A percentile compares a stretch with the other conserved stretches of the same genome.
Evolutionary conservation across 1,284 basidiomycete species (phyloP).

Genomic region (Tilletia setariae): DNA sequence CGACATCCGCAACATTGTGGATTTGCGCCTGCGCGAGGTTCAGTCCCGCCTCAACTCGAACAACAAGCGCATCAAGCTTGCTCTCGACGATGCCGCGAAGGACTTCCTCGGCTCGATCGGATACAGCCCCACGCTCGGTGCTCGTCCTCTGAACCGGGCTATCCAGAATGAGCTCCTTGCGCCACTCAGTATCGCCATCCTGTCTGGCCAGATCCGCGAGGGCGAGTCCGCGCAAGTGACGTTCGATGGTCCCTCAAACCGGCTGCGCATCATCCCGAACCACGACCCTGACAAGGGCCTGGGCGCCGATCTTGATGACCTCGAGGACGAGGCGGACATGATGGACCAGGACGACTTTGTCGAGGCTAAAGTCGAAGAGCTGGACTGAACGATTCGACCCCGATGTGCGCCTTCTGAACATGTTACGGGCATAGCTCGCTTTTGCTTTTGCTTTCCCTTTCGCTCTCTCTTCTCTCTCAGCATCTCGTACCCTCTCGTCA

Average conservation of each 20-base stretch:
- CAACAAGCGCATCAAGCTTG: conserved; percentile 72
- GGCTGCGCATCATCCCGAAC: conserved; percentile 76
- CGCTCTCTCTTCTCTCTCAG: no score
- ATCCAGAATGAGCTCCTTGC: conserved; percentile 92
- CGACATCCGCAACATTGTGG: conserved; percentile 61
- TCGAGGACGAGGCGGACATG: conserved; percentile 6
- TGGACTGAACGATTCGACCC: no score
- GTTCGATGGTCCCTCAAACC: conserved; percentile 80
- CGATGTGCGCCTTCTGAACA: no score
- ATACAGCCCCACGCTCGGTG: conserved; percentile 60
- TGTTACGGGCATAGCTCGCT: no score
- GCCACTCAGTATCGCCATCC: conserved; percentile 80
- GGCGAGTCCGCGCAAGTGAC: conserved; percentile 73
- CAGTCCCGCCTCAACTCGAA: conserved; percentile 72
- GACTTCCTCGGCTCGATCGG: conserved; percentile 67
- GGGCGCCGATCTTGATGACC: not conserved
- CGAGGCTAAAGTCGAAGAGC: conserved; percentile 6
- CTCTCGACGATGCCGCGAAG: conserved; percentile 73
- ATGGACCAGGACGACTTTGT: conserved; percentile 14
- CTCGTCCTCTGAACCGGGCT: conserved; percentile 82
- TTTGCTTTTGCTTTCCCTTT: no score
- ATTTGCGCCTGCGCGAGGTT: conserved; percentile 61
- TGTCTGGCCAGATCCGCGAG: conserved; percentile 78
- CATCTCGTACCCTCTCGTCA: no score
- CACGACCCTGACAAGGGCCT: conserved; percentile 58